Percentiles rank a stretch among this genome's conserved stretches.
Evolutionary conservation across 176 grass and related monocot genomes (phyloP).

Genomic region (Echinochloa phyllopogon): DNA sequence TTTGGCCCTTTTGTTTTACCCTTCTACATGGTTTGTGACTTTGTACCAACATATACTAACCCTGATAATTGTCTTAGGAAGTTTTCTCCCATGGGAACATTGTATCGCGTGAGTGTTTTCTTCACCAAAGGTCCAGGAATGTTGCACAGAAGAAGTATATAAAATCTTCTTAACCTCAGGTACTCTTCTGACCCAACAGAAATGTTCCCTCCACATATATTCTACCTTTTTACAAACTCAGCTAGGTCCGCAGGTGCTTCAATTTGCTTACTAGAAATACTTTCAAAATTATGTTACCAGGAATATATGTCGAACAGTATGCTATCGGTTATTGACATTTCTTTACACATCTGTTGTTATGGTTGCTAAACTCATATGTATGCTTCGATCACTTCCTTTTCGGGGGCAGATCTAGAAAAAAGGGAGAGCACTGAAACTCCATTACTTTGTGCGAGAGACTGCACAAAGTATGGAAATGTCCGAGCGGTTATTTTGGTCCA

Average conservation of each 20-base stretch:
- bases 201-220: background rate
- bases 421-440: background rate
- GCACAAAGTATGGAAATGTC: background rate
- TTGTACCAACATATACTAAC: slow-evolving; percentile 4
- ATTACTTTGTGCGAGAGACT: slow-evolving; percentile 2
- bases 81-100: background rate
- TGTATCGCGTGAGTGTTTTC: slow-evolving; percentile 2
- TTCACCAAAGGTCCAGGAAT: slow-evolving; percentile 19
- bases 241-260: background rate
- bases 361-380: background rate
- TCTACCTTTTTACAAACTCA: slow-evolving; percentile 4
- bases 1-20: background rate
- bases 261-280: background rate
- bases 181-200: background rate
- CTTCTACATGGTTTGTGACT: background rate
- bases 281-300: background rate
- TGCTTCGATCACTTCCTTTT: background rate
- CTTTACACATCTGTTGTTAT: slow-evolving; percentile 4
- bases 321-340: background rate
- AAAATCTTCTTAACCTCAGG: slow-evolving; percentile 20
- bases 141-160: slow-evolving; percentile 29
- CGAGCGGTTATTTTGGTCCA: background rate
- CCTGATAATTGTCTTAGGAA: slow-evolving; percentile 18
- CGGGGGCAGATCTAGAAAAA: background rate
- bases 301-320: background rate